phyloP scores from a whole-genome alignment of 1,284 basidiomycete genomes.

The Trichosporon ovoides region DNA sequence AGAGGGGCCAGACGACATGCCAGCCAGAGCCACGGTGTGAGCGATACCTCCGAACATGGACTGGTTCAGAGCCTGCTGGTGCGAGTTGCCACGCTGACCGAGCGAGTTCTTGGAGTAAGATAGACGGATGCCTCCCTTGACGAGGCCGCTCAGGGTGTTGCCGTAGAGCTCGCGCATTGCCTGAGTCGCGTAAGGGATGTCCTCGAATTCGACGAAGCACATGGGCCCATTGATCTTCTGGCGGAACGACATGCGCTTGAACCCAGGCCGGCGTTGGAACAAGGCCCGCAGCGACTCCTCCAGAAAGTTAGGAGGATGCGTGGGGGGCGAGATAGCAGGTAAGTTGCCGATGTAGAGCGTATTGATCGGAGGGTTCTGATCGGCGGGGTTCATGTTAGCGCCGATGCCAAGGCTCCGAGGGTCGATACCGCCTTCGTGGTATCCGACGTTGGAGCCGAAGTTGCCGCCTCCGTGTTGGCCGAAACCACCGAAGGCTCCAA shows the following conservation, averaged over 20 bases:
- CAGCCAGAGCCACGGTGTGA: conserved; percentile 43
- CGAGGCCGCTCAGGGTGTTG: conserved; percentile 78
- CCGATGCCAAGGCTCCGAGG: conserved; percentile 20
- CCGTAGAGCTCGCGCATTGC: conserved; percentile 87
- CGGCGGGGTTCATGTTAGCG: conserved; percentile 57
- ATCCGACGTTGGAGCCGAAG: conserved; percentile 12
- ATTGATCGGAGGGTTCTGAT: conserved; percentile 80
- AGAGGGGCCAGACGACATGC: conserved; percentile 28
- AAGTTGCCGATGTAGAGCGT: conserved; percentile 92
- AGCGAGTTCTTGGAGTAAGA: conserved; percentile 95
- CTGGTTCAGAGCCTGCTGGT: conserved; percentile 32
- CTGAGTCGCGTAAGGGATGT: conserved; percentile 74
- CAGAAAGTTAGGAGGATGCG: conserved; percentile 66
- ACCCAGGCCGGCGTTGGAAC: conserved; percentile 74
- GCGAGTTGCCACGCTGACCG: conserved; percentile 52
- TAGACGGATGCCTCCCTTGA: conserved; percentile 90
- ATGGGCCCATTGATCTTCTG: conserved; percentile 95
- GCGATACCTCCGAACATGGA: conserved; percentile 42
- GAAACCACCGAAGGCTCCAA: conserved; percentile 10
- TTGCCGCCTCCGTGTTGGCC: conserved; percentile 11
- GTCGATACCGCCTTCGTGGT: conserved; percentile 12
- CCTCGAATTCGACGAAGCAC: conserved; percentile 97
- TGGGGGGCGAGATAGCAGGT: conserved; percentile 62
- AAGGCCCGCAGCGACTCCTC: conserved; percentile 78
- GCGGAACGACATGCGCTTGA: conserved; percentile 84